Evolutionary conservation across 106 monocot genomes (phyloP).

Genomic region (Apostasia shenzhenica): DNA sequence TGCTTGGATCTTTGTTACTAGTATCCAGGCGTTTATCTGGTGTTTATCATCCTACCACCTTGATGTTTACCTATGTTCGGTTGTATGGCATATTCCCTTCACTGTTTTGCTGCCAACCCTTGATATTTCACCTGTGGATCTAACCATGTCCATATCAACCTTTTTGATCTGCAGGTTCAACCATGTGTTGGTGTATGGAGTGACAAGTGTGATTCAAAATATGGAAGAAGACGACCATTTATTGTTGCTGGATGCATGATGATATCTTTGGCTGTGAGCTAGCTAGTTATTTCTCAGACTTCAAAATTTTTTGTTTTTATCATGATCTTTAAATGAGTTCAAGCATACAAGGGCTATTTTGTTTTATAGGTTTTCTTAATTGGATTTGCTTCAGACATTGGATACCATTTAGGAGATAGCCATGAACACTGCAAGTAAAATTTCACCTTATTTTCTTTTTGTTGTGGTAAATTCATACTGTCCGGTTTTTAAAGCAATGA

Average conservation of each 20-base stretch:
- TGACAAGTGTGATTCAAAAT: slow-evolving; percentile 87
- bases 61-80: no score
- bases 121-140: background rate
- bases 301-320: background rate
- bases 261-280: slow-evolving; percentile 89
- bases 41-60: no score
- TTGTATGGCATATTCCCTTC: no score
- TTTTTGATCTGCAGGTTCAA: slow-evolving; percentile 63
- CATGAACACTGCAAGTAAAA: slow-evolving; percentile 76
- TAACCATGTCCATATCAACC: background rate
- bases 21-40: no score
- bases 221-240: slow-evolving; percentile 93
- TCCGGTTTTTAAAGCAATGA: background rate
- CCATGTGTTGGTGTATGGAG: slow-evolving; percentile 99
- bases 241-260: slow-evolving; percentile 81
- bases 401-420: slow-evolving; percentile 85
- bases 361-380: slow-evolving; percentile 73
- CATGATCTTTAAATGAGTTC: background rate
- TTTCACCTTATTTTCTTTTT: slow-evolving; percentile 4
- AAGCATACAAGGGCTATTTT: background rate
- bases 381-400: slow-evolving; percentile 95
- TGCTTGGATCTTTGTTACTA: no score
- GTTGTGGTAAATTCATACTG: background rate
- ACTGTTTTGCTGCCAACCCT: no score
- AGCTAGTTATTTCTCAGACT: background rate